Conservation (phyloP, 1,139 yeast species). For the Suhomyces kunorum region DNA sequence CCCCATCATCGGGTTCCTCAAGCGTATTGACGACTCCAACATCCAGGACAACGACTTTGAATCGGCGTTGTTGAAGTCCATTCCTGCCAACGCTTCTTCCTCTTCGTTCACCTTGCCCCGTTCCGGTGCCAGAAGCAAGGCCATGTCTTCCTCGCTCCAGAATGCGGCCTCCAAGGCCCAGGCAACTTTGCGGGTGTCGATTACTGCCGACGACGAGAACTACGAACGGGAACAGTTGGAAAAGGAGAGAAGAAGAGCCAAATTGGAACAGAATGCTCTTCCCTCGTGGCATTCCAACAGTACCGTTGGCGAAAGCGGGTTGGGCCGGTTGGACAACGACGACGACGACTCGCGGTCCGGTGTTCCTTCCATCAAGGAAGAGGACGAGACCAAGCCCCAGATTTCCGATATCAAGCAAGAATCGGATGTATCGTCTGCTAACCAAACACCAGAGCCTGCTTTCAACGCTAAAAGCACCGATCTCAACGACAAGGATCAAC, state of each 20-base stretch:
- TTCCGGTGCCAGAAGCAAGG: slow-evolving; percentile 26
- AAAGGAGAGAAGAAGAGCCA: slow-evolving; percentile 67
- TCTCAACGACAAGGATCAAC: slow-evolving; percentile 61
- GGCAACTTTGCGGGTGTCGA: slow-evolving; percentile 85
- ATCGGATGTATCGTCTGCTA: slow-evolving; percentile 6
- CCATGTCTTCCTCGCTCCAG: slow-evolving; percentile 35
- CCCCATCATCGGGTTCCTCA: slow-evolving; percentile 80
- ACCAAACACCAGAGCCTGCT: slow-evolving; percentile 14
- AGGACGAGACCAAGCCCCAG: slow-evolving; percentile 1
- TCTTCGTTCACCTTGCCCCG: slow-evolving; percentile 58
- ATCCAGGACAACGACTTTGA: slow-evolving; percentile 91
- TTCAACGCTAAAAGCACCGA: slow-evolving; percentile 23
- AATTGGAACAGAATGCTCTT: slow-evolving; percentile 87
- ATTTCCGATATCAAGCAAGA: slow-evolving; percentile 17
- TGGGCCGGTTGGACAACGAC: slow-evolving; percentile 56
- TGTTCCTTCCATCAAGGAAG: slow-evolving; percentile 19
- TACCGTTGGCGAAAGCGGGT: slow-evolving; percentile 66
- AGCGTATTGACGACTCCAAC: slow-evolving; percentile 80
- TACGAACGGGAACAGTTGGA: slow-evolving; percentile 65
- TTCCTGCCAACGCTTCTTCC: slow-evolving; percentile 79
- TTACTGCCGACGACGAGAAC: slow-evolving; percentile 87
- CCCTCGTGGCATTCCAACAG: slow-evolving; percentile 96
- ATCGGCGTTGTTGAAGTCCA: slow-evolving; percentile 69
- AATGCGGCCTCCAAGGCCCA: slow-evolving; percentile 50
- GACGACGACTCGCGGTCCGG: slow-evolving; percentile 25